Evolutionary conservation across 1,139 yeast species (phyloP).

Genomic region (Geotrichum carabidarum): DNA sequence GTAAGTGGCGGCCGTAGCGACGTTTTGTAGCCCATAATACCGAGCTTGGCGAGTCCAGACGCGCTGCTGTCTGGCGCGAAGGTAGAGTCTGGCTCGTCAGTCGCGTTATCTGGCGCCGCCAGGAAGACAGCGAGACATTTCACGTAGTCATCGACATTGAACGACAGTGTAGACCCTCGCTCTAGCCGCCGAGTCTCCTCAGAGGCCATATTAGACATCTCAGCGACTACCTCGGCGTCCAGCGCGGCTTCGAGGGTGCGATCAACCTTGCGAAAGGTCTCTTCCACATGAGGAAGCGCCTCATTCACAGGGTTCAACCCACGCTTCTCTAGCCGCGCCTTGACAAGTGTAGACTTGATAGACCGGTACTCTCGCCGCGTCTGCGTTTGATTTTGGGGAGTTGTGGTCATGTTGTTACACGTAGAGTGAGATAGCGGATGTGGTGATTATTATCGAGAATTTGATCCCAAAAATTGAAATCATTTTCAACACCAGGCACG

Average conservation of each 20-base stretch:
- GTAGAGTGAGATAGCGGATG: no score
- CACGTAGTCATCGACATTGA: conserved; percentile 48
- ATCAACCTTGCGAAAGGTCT: conserved; percentile 18
- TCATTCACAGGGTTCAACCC: conserved; percentile 12
- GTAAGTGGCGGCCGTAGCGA: conserved; percentile 48
- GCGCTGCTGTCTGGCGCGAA: conserved; percentile 1
- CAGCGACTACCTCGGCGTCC: conserved; percentile 20
- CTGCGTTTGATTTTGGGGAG: conserved; percentile 1
- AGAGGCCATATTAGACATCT: conserved; percentile 20
- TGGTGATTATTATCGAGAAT: no score
- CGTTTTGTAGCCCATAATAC: conserved; percentile 47
- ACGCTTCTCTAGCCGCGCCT: conserved; percentile 10
- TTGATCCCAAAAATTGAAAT: no score
- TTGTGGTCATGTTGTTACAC: no score
- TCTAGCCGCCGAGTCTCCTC: conserved; percentile 20
- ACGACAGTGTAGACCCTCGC: conserved; percentile 28
- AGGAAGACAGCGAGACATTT: conserved; percentile 41
- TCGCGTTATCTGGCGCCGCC: conserved; percentile 27
- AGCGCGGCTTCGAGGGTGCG: conserved; percentile 23
- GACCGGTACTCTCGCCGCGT: conserved; percentile 13
- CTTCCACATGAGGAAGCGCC: conserved; percentile 17
- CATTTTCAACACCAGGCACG: no score
- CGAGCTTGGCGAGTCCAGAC: conserved; percentile 40
- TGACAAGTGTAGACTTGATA: conserved; percentile 12
- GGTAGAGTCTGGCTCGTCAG: conserved; percentile 1